Percentiles rank a stretch among this genome's conserved stretches.
Evolutionary conservation across 2,329 filamentous ascomycete genomes (phyloP).

Genomic region (Orbilia brochopaga): DNA sequence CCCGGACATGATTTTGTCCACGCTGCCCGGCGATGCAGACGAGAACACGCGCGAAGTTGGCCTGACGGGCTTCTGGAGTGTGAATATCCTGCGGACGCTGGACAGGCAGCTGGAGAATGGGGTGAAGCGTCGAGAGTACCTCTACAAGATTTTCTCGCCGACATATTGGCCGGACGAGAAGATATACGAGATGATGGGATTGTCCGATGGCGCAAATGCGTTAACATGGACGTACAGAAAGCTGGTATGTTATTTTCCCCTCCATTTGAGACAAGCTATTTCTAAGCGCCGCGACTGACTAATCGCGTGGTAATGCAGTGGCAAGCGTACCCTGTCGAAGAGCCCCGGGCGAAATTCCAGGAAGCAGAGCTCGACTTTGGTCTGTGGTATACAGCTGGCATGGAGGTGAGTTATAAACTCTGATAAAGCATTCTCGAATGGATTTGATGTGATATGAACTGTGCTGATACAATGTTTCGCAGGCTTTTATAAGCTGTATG

Average conservation of each 20-base stretch:
- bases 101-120: conserved; percentile 66
- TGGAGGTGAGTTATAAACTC: conserved; percentile 28
- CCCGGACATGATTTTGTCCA: conserved; percentile 82
- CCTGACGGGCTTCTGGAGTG: conserved; percentile 79
- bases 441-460: conserved; percentile 57
- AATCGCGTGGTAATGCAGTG: conserved; percentile 67
- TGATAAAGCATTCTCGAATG: conserved; percentile 2
- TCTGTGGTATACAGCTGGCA: conserved; percentile 72
- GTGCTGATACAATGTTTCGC: conserved; percentile 66
- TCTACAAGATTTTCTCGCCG: conserved; percentile 73
- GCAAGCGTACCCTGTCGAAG: conserved; percentile 82
- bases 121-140: conserved; percentile 62
- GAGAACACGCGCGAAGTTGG: conserved; percentile 67
- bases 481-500: conserved; percentile 93
- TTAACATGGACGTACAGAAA: conserved; percentile 54
- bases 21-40: conserved; percentile 67
- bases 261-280: conserved; percentile 56
- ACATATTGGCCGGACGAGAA: conserved; percentile 57
- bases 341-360: conserved; percentile 87
- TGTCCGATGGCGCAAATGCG: conserved; percentile 53
- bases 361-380: conserved; percentile 72
- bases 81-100: conserved; percentile 73
- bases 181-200: conserved; percentile 53
- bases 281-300: conserved; percentile 70
- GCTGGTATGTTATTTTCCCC: conserved; percentile 34